Percentiles rank a stretch among this genome's conserved stretches.
phyloP scores from a whole-genome alignment of 495 filamentous ascomycete genomes.

The Penicillium herquei region DNA sequence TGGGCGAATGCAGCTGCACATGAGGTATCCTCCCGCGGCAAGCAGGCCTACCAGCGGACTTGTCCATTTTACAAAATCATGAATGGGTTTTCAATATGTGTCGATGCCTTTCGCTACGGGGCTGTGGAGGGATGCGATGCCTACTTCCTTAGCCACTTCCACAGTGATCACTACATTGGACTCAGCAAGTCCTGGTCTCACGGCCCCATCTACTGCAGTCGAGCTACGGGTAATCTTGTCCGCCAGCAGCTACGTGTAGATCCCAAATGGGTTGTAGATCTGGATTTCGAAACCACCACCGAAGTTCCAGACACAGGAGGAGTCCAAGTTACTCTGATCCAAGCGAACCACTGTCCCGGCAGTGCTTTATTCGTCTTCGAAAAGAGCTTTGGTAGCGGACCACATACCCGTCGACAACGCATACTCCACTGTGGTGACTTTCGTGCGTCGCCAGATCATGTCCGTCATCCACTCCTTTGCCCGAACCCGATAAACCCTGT shows the following conservation, averaged over 20 bases:
- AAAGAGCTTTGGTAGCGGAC: slow-evolving; percentile 61
- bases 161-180: slow-evolving; percentile 96
- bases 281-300: slow-evolving; percentile 80
- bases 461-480: slow-evolving; percentile 75
- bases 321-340: slow-evolving; percentile 88
- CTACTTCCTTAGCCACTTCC: slow-evolving; percentile 97
- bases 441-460: slow-evolving; percentile 80
- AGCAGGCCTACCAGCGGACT: slow-evolving; percentile 81
- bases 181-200: slow-evolving; percentile 86
- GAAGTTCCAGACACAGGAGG: slow-evolving; percentile 79
- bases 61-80: slow-evolving; percentile 99
- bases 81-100: slow-evolving; percentile 84
- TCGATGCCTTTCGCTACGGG: slow-evolving; percentile 96
- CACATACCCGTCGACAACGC: slow-evolving; percentile 61
- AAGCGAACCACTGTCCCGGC: slow-evolving; percentile 94
- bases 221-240: slow-evolving; percentile 86
- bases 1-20: slow-evolving; percentile 85
- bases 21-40: slow-evolving; percentile 77
- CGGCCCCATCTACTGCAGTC: slow-evolving; percentile 95
- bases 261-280: slow-evolving; percentile 76
- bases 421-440: slow-evolving; percentile 97
- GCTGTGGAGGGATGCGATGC: slow-evolving; percentile 87
- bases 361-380: slow-evolving; percentile 93
- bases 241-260: slow-evolving; percentile 82
- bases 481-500: slow-evolving; percentile 68